Evolutionary conservation across 176 grass and related monocot species (phyloP), one percentile per base, ranked within the genome.

Genomic region (Eremochloa ophiuroides): DNA sequence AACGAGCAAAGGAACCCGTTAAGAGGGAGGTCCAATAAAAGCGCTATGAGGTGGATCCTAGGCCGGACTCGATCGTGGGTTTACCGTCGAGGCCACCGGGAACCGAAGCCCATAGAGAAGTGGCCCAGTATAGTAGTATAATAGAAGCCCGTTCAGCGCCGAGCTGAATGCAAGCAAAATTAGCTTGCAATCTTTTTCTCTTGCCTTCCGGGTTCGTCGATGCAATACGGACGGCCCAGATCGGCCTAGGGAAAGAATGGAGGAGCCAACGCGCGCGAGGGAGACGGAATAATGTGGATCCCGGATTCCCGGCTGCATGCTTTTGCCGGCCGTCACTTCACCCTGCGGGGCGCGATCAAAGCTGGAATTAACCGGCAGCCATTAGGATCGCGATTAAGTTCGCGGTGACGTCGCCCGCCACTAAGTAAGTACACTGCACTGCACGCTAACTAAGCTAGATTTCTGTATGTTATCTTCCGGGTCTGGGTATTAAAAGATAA

Each of bases 381-480:
- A 76, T 69, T 80, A 71, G 76, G 69, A 51, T 75, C 22, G 30
- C 27, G 8, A 11, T 28, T 38, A 37, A 43, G 63, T 55, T 53
- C 16, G 71, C 4, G 27, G 23, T 89, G 79, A 86, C 79, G 88
- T 82, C 59, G 12, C 3, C 18, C 58, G 82, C 83, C 83, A 86
- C 77, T 69, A 67, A 27, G 26, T 6, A 37, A 8, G 46, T 48
- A 7, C 47, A 50, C 47, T 18, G 18, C 48, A 22, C 20, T n/a
- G n/a, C 20, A 55, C 22, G 53, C 53, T 25, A 25, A 56, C 11
- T 25, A 23, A 56, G 53, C 53, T 23, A 10, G 8, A 22, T 23
- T 23, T 56, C 11, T 56, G 22, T 56, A 25, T 51, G 73, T 89
- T 85, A 89, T 82, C 78, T 78, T 39, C 6, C 73, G 9, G 34